These are phyloP conservation scores for Claviceps sorghi DNA, from an alignment of 2,329 filamentous ascomycete genomes.

Conservation along the genomic window DNA sequence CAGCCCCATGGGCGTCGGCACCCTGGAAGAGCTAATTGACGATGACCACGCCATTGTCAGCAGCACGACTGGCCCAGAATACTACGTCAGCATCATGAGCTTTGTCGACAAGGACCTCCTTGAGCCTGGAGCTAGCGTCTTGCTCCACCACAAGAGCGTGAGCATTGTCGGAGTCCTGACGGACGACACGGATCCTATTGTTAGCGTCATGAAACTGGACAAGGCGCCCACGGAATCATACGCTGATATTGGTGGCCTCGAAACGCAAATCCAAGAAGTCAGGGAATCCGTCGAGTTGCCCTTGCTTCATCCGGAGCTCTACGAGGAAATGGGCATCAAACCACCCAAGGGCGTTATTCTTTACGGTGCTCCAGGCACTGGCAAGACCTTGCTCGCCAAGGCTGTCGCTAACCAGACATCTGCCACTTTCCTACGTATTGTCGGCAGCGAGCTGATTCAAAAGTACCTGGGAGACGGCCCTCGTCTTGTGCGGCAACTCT, in stretches of 20 bases:
- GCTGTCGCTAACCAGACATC: conserved; percentile 98
- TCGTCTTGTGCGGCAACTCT: conserved; percentile 86
- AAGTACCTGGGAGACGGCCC: conserved; percentile 97
- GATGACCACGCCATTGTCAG: conserved; percentile 98
- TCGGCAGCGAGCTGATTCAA: conserved; percentile 93
- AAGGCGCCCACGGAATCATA: conserved; percentile 98
- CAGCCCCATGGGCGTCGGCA: conserved; percentile 96
- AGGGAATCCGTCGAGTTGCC: conserved; percentile 93
- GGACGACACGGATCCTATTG: conserved; percentile 86
- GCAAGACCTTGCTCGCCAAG: conserved; percentile 91
- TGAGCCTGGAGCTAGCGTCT: conserved; percentile 86
- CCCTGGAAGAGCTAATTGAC: conserved; percentile 95
- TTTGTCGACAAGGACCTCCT: conserved; percentile 98
- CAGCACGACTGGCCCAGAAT: conserved; percentile 91
- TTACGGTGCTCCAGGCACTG: conserved; percentile 91
- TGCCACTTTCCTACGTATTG: conserved; percentile 92
- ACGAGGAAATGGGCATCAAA: conserved; percentile 99
- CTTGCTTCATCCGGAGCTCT: conserved; percentile 86
- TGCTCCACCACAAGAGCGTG: conserved; percentile 94
- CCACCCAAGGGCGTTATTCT: conserved; percentile 98
- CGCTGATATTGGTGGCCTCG: conserved; percentile 92
- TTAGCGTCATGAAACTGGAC: conserved; percentile 98
- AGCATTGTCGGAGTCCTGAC: conserved; percentile 95
- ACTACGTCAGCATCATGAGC: conserved; percentile 99
- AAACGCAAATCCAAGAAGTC: conserved; percentile 93